Evolutionary conservation across 805 yeast genomes (phyloP).

Genomic region (Teunomyces panamensis): DNA sequence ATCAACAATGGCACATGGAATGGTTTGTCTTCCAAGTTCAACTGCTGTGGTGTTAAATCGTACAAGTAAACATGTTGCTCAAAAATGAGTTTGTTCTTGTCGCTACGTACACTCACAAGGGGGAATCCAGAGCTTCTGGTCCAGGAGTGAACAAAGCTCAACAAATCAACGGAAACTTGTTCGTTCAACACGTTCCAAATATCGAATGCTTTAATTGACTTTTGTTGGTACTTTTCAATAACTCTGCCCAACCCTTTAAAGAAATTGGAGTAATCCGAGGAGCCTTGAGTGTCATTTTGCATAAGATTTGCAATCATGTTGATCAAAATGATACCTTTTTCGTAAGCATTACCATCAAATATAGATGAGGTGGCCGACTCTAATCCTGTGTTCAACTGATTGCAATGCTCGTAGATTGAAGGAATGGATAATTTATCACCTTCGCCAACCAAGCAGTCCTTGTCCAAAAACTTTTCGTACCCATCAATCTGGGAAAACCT

Average conservation of each 20-base stretch:
- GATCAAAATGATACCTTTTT: slow-evolving; percentile 56
- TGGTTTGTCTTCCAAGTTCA: slow-evolving; percentile 53
- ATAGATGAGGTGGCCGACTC: slow-evolving; percentile 37
- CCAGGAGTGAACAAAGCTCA: slow-evolving; percentile 59
- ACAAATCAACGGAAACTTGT: slow-evolving; percentile 39
- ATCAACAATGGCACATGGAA: slow-evolving; percentile 60
- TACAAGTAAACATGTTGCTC: slow-evolving; percentile 40
- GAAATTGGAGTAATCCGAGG: slow-evolving; percentile 25
- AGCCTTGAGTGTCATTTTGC: slow-evolving; percentile 21
- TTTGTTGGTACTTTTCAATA: slow-evolving; percentile 29
- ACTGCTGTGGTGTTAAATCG: slow-evolving; percentile 17
- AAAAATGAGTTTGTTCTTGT: slow-evolving; percentile 24
- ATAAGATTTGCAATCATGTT: slow-evolving; percentile 50
- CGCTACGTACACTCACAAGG: slow-evolving; percentile 35
- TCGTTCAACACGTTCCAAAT: slow-evolving; percentile 48
- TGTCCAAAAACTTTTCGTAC: slow-evolving; percentile 31
- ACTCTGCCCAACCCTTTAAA: slow-evolving; percentile 37
- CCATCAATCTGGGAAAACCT: slow-evolving; percentile 9
- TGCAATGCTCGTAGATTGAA: slow-evolving; percentile 35
- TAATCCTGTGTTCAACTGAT: slow-evolving; percentile 22
- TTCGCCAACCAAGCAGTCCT: slow-evolving; percentile 28
- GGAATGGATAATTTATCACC: slow-evolving; percentile 20
- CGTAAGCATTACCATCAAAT: slow-evolving; percentile 51
- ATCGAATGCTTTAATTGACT: slow-evolving; percentile 47
- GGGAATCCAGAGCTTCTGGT: slow-evolving; percentile 60